Base-by-base conservation (phyloP, 1,284 basidiomycete genomes). In the Leccinum pachyderme region DNA sequence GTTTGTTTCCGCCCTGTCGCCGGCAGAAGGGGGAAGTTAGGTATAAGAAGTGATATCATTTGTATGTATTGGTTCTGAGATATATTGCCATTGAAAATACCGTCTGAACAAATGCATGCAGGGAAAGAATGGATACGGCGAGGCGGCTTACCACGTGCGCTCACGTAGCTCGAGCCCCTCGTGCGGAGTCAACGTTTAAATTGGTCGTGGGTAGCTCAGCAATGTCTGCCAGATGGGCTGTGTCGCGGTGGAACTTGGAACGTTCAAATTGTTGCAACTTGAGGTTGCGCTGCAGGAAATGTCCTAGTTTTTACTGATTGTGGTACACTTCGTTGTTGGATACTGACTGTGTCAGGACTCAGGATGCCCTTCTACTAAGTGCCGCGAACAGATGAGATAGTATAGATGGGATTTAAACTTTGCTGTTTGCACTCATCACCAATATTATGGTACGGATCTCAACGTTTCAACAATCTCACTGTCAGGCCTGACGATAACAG, bases 11-110 rank as follows among this genome's bases (percentile, higher is more conserved):
- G 27, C 37, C 47, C 39, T 33, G 35, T 45, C 45, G 12, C 15
- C 51, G n/a, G 9, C 11, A 32, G 57, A 27, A 28, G 37, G 32
- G 13, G 11, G 29, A 2, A 41, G 7, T 18, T 18, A 18, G 39
- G 31, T 24, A 11, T 53, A 6, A 8, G 12, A 45, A 51, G 45
- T 11, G 35, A 51, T 22, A 2, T n/a, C 44, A 63, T 61, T 52
- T 62, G 25, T 59, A 25, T 61, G 46, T 56, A 67, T 63, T 56
- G 57, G 43, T 41, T 13, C 49, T 50, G 24, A 24, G 45, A 45
- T 60, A 53, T 62, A 22, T 41, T 22, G 11, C 37, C 37, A 7
- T 12, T 41, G 37, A 18, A 6, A 41, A 41, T 5, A 6, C 37
- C 2, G 9, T 22, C 37, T 39, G 37, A 22, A 12, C 37, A 22